Evolutionary conservation across 2,329 filamentous ascomycete species (phyloP), one percentile per base, ranked within the genome.

Genomic region (Byssochlamys sp.): DNA sequence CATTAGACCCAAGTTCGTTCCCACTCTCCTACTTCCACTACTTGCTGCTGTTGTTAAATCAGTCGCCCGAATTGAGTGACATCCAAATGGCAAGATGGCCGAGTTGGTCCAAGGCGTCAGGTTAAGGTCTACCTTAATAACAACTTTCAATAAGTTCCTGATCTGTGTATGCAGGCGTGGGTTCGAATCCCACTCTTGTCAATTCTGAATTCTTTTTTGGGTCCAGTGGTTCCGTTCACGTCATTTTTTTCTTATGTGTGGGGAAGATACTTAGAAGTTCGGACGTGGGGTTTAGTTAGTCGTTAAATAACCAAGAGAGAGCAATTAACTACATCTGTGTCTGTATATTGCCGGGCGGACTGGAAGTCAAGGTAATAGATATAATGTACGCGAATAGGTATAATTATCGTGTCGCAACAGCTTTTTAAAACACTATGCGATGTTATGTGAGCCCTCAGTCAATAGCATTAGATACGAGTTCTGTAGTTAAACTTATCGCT

Each of bases 41-140:
- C 5, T 2, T n/a, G 2, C 14, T 5, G 4, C 12, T 9, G 9
- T 5, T 45, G 14, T 39, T 45, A 4, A n/a, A n/a, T 7, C 35
- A 6, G 3, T 5, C 14, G n/a, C 5, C 2, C 4, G 14, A n/a
- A 45, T 19, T 45, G 39, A 45, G 39, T 45, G 39, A 1, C 39
- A 45, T 45, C 39, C 39, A 45, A 51, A 51, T 35, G 67, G 67
- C 65, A 69, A 69, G 67, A 69, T 69, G 67, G 67, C 67, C 67
- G 67, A 69, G 67, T 66, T 68, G 67, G 67, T 69, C 67, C 59
- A 69, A 68, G 67, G 67, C 67, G 67, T 65, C 62, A 65, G 67
- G 67, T 69, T 69, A 66, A 69, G 67, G 67, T 66, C 26, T 31
- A 45, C 39, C 39, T 45, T 45, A 45, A 45, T 45, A 45, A 45